Evolutionary conservation across 805 yeast species (phyloP).

Genomic region (Ogataea kodamae): DNA sequence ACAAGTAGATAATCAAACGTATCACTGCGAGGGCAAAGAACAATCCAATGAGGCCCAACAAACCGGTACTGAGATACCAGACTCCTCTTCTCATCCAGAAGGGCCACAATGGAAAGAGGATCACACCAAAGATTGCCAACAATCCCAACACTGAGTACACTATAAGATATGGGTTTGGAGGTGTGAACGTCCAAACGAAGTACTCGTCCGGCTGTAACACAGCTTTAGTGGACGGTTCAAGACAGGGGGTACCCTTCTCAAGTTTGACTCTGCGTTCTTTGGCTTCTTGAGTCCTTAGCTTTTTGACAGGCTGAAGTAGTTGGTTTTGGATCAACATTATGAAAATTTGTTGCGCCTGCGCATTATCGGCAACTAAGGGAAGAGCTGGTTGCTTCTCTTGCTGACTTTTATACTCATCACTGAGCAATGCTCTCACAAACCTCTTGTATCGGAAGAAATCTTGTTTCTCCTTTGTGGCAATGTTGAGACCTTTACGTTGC

Average conservation of each 20-base stretch:
- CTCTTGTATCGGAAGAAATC: slow-evolving; percentile 89
- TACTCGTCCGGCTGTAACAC: slow-evolving; percentile 63
- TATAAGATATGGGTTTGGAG: slow-evolving; percentile 63
- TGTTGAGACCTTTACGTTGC: slow-evolving; percentile 64
- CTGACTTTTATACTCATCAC: slow-evolving; percentile 58
- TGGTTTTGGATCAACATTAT: slow-evolving; percentile 67
- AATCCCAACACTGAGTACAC: slow-evolving; percentile 64
- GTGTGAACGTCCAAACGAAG: slow-evolving; percentile 78
- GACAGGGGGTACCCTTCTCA: slow-evolving; percentile 57
- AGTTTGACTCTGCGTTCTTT: slow-evolving; percentile 60
- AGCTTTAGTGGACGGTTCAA: slow-evolving; percentile 55
- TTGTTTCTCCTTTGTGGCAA: slow-evolving; percentile 62
- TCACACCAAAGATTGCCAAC: slow-evolving; percentile 56
- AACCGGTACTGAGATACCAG: slow-evolving; percentile 81
- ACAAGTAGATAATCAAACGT: slow-evolving; percentile 63
- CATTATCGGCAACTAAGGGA: slow-evolving; percentile 43
- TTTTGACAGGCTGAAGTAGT: slow-evolving; percentile 70
- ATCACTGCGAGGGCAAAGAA: slow-evolving; percentile 78
- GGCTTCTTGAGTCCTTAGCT: slow-evolving; percentile 66
- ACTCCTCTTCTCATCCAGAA: slow-evolving; percentile 81
- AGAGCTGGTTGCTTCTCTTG: slow-evolving; percentile 37
- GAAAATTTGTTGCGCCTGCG: slow-evolving; percentile 60
- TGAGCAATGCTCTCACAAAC: slow-evolving; percentile 69
- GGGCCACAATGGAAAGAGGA: slow-evolving; percentile 96
- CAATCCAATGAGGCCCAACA: slow-evolving; percentile 66